Percentiles rank a stretch among this genome's conserved stretches.
Evolutionary conservation across 352 stramenopile species (phyloP).

Genomic region (Globisporangium uncinulatum): DNA sequence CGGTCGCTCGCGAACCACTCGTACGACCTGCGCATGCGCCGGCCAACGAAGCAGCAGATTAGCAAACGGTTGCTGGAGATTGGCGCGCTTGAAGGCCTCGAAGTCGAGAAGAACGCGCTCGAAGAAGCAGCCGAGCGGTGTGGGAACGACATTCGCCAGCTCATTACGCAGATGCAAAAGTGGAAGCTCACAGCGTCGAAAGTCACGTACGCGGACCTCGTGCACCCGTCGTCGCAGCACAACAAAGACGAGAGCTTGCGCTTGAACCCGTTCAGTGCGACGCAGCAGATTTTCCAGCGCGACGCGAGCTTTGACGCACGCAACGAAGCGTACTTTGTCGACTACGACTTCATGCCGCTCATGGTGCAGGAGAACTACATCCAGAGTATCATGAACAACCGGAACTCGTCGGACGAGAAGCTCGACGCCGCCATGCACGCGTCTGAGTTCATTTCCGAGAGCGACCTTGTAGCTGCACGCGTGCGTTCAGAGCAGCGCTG

Average conservation of each 20-base stretch:
- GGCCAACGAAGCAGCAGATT: conserved; percentile 92
- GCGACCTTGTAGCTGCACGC: conserved; percentile 74
- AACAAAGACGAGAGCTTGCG: conserved; percentile 93
- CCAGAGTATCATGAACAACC: conserved; percentile 76
- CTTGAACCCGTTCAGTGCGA: conserved; percentile 94
- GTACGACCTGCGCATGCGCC: conserved; percentile 94
- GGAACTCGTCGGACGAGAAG: conserved; percentile 59
- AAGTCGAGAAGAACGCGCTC: conserved; percentile 94
- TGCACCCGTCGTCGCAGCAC: conserved; percentile 68
- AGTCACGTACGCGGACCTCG: conserved; percentile 85
- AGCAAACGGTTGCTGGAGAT: conserved; percentile 92
- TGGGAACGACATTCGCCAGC: conserved; percentile 97
- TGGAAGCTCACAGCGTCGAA: conserved; percentile 83
- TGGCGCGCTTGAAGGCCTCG: conserved; percentile 83
- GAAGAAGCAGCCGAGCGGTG: conserved; percentile 95
- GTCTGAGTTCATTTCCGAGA: conserved; percentile 89
- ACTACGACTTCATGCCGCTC: conserved; percentile 98
- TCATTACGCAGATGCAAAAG: conserved; percentile 97
- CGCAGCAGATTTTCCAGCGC: conserved; percentile 89
- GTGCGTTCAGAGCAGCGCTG: conserved; percentile 90
- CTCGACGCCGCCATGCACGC: conserved; percentile 84
- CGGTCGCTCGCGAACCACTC: conserved; percentile 96
- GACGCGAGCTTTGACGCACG: conserved; percentile 74
- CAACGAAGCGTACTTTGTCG: conserved; percentile 98
- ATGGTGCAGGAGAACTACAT: conserved; percentile 93